Percentiles rank a stretch among this genome's conserved stretches.
Conservation (phyloP, 805 yeast genomes). For the Hanseniaspora lindneri region DNA sequence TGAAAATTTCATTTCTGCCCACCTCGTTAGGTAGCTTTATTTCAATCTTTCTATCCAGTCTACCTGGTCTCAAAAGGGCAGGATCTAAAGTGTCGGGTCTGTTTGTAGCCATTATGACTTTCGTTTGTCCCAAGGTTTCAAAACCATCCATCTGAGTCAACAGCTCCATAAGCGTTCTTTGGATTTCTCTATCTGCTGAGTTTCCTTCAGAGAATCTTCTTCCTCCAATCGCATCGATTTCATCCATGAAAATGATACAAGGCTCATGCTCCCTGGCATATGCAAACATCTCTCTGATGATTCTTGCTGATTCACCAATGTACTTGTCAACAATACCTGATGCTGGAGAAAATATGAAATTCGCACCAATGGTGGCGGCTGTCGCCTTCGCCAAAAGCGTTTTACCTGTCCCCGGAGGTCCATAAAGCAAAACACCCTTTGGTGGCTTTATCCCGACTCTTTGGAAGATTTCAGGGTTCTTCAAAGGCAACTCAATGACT, state of each 20-base stretch:
- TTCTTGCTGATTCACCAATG: constrained; percentile 93
- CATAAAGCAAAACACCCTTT: constrained; percentile 89
- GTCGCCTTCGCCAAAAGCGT: constrained; percentile 93
- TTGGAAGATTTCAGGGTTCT: constrained; percentile 88
- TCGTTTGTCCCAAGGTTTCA: constrained; percentile 90
- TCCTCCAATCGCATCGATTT: constrained; percentile 97
- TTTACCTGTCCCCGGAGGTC: constrained; percentile 98
- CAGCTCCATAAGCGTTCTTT: constrained; percentile 93
- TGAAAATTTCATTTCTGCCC: constrained; percentile 86
- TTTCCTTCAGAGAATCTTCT: constrained; percentile 96
- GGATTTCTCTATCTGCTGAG: constrained; percentile 96
- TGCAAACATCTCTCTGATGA: constrained; percentile 94
- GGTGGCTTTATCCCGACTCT: constrained; percentile 99
- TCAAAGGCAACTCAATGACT: constrained; percentile 91
- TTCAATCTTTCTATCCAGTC: constrained; percentile 92
- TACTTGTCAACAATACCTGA: constrained; percentile 96
- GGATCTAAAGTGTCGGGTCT: constrained; percentile 98
- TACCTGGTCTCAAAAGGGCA: constrained; percentile 91
- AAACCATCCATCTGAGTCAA: constrained; percentile 98
- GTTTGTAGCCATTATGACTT: constrained; percentile 98
- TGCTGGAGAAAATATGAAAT: constrained; percentile 95
- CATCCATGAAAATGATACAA: constrained; percentile 96
- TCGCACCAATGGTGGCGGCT: constrained; percentile 97
- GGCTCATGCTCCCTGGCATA: constrained; percentile 98
- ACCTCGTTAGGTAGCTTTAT: constrained; percentile 92